Base-by-base conservation (phyloP, 371 early-diverging fungal genomes). In the Mortierella sp. region DNA sequence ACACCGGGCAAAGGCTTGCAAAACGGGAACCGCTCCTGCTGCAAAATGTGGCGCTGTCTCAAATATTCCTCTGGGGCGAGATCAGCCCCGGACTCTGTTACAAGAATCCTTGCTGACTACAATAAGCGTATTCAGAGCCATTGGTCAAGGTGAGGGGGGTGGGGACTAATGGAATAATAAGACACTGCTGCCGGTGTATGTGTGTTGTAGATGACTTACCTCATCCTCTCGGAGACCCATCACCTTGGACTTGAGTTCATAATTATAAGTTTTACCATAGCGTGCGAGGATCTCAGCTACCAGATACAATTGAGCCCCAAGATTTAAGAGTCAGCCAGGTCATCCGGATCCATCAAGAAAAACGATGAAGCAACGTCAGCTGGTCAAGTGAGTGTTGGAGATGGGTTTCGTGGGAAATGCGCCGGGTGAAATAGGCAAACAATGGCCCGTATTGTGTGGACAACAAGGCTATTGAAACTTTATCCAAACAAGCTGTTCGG, bases 41-140 rank as follows among this genome's bases (percentile, higher is more conserved):
- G 86, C 47, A 85, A 70, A 45, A 61, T 64, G 43, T 84, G 81
- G 45, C 88, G 78, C 67, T 90, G 85, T 5, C 68, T 74, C 18
- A 94, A 59, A 70, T 95, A 96, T 61, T 95, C 94, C 16, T 95
- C 88, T 5, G 87, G 81, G 4, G 94, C 90, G 83, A 95, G 83
- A n/a, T 78, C 58, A 84, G 83, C 52, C 49, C 84, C 62, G 62
- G 80, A 81, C 21, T 82, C 85, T 38, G 67, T 78, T 1, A 95
- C 85, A 12, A 95, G 86, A 61, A 94, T 85, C 9, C 84, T 71
- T 12, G 91, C 90, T 5, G 93, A 89, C 87, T 93, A 67, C 45
- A 10, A 47, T 23, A 49, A 28, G 10, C 34, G 10, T 28, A 10
- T 42, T 19, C 24, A 23, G 6, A 23, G 8, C n/a, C 12, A 45